Base-by-base conservation (phyloP, 192 early-diverging fungal species). In the Backusella psychrophila region DNA sequence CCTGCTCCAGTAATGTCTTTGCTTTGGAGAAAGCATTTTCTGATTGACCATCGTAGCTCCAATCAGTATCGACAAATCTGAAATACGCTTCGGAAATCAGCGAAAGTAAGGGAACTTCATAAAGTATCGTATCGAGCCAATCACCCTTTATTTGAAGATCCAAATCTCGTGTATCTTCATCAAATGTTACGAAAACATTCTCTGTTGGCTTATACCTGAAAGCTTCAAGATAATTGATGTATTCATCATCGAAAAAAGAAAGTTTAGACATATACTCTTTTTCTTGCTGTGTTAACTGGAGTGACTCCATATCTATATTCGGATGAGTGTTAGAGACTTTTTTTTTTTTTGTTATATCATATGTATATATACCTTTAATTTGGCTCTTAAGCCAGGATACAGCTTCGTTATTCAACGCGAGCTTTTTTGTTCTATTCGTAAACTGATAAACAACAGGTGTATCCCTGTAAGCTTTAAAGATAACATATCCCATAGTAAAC, bases 401-500 rank as follows among this genome's bases (percentile, higher is more conserved):
- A 19, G 88, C 83, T 4, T 73, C 65, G 5, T 68, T 39, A 78
- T 80, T 89, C 41, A 91, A 77, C 39, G 31, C 46, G 21, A 80
- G 74, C 0, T 81, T 73, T 31, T 78, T 71, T 15, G 88, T 85
- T 26, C 92, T 83, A 77, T 91, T 94, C 7, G 87, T 90, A 82
- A 92, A 92, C n/a, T 81, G 74, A 68, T 94, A 94, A 41, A 81
- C 78, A 26, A 90, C 90, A 6, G 74, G 70, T 8, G 81, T 87
- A n/a, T 88, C 74, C 9, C 86, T 89, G 71, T 90, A 94, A 35
- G 91, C 90, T 74, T 91, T 86, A 19, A 90, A 76, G 6, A 93
- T 89, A 0, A 90, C 90, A 71, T 93, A 89, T 76, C 93, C 91
- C 93, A 94, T 94, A 49, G 90, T 89, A 44, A 94, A 91, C 78